phyloP scores from a whole-genome alignment of 2,329 filamentous ascomycete species.

The Didymella pomorum region DNA sequence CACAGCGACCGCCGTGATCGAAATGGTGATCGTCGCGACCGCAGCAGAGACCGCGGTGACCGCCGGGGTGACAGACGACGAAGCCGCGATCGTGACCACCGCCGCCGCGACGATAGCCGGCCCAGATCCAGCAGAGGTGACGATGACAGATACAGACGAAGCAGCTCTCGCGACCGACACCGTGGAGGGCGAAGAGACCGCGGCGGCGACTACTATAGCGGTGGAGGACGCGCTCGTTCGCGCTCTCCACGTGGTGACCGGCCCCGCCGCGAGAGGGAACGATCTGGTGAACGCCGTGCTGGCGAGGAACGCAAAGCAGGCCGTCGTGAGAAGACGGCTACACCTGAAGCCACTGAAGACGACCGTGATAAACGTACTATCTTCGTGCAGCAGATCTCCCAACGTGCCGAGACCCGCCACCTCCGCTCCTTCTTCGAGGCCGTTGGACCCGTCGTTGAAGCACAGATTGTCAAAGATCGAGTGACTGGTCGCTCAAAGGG shows the following conservation, averaged over 20 bases:
- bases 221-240: conserved; percentile 47
- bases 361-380: conserved; percentile 96
- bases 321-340: conserved; percentile 57
- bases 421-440: conserved; percentile 95
- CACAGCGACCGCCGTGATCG: conserved; percentile 36
- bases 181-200: conserved; percentile 40
- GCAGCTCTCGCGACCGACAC: conserved; percentile 41
- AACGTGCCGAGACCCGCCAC: conserved; percentile 89
- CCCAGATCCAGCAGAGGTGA: conserved; percentile 47
- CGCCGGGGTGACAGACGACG: conserved; percentile 45
- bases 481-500: conserved; percentile 97
- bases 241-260: conserved; percentile 51
- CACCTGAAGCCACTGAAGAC: conserved; percentile 86
- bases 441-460: conserved; percentile 92
- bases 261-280: conserved; percentile 63
- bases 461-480: conserved; percentile 97
- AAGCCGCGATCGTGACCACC: conserved; percentile 44
- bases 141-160: conserved; percentile 45
- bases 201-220: conserved; percentile 53
- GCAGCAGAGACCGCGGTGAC: conserved; percentile 39
- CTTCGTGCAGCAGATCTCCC: conserved; percentile 97
- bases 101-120: conserved; percentile 42
- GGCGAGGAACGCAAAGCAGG: conserved; percentile 49
- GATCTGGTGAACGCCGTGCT: conserved; percentile 57
- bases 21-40: conserved; percentile 37